These are phyloP conservation scores for Cronartium ribicola DNA, from an alignment of 1,284 basidiomycete species.

Conservation along the genomic window DNA sequence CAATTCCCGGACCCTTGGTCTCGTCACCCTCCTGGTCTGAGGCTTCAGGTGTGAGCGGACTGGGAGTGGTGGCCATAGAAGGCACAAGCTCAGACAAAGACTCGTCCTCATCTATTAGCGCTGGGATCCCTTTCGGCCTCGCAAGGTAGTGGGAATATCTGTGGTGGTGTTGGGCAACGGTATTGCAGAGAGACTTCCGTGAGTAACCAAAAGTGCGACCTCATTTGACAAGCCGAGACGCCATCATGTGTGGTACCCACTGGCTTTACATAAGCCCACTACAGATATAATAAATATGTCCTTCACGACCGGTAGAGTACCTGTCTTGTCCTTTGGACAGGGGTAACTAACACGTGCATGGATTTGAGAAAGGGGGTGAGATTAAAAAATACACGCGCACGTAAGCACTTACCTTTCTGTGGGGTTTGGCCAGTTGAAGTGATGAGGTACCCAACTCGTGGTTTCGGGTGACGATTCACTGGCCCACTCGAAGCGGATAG, in stretches of 20 bases:
- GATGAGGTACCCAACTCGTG: neutral
- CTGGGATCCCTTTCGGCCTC: neutral
- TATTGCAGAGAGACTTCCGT: neutral
- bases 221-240: too few relatives aligned
- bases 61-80: too few relatives aligned
- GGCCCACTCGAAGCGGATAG: neutral
- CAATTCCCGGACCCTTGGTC: too few relatives aligned
- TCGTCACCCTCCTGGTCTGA: too few relatives aligned
- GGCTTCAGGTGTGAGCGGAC: too few relatives aligned
- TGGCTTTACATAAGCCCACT: too few relatives aligned
- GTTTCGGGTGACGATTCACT: neutral
- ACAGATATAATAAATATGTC: too few relatives aligned
- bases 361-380: neutral
- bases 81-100: too few relatives aligned
- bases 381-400: neutral
- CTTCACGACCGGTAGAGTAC: too few relatives aligned
- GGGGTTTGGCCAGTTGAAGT: constrained; percentile 4
- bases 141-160: constrained; percentile 1
- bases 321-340: too few relatives aligned
- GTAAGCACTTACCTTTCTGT: neutral
- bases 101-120: too few relatives aligned
- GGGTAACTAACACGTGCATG: neutral
- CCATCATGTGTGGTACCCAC: too few relatives aligned
- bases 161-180: neutral
- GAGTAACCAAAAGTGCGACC: neutral